Conservation (phyloP, 352 stramenopile genomes). For the Thalassiosira sp. region DNA sequence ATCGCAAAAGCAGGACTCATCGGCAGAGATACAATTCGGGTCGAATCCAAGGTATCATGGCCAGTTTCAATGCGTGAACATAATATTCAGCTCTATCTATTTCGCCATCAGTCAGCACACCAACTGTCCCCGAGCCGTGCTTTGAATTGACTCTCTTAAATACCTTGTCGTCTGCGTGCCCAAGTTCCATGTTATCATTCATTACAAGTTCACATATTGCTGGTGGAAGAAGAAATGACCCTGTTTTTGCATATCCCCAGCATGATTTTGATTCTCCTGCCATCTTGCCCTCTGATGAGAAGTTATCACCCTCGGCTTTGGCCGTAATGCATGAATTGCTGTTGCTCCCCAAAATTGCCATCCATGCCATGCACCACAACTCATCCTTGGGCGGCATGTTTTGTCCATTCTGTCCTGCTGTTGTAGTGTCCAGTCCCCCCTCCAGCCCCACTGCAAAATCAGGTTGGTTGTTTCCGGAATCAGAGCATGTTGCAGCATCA, state of each 20-base stretch:
- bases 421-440: constrained; percentile 81
- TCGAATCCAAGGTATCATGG: constrained; percentile 80
- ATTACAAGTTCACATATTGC: constrained; percentile 69
- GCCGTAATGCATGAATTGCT: constrained; percentile 39
- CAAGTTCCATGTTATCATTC: constrained; percentile 82
- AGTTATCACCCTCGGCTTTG: constrained; percentile 35
- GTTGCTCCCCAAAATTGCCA: constrained; percentile 68
- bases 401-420: constrained; percentile 17
- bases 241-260: constrained; percentile 76
- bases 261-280: constrained; percentile 31
- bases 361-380: constrained; percentile 84
- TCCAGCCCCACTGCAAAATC: constrained; percentile 84
- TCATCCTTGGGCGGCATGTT: constrained; percentile 27
- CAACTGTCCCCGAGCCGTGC: constrained; percentile 80
- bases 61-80: constrained; percentile 82
- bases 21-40: constrained; percentile 61
- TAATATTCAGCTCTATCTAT: constrained; percentile 84
- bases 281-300: constrained; percentile 5
- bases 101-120: constrained; percentile 76
- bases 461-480: constrained; percentile 32
- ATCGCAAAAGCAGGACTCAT: too few relatives aligned
- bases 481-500: constrained; percentile 30
- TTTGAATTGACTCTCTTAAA: constrained; percentile 81
- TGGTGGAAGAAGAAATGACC: constrained; percentile 79
- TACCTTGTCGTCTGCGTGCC: constrained; percentile 83